Evolutionary conservation across 2,329 filamentous ascomycete genomes (phyloP), one percentile per base, ranked within the genome.

Genomic region (Fusarium goolgardi): DNA sequence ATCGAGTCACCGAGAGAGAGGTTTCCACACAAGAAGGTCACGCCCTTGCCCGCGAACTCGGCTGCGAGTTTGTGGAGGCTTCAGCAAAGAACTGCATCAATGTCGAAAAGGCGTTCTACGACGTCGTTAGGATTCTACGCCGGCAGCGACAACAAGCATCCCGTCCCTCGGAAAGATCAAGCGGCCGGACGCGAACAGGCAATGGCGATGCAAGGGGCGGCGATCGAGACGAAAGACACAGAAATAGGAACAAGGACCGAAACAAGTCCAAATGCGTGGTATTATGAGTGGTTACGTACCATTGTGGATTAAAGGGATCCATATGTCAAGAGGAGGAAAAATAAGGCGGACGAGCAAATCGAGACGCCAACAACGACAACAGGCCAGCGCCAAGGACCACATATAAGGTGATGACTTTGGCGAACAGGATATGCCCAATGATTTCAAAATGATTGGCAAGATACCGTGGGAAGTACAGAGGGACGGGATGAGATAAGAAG

Each of bases 51-150:
- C 91, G 94, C 75, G 93, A 97, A 75, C 84, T 99, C 39, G 93
- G 93, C 67, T 98, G 96, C 81, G 94, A 97, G 73, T 98, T 98
- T 74, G 94, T 97, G 73, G 95, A 98, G 80, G 94, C 95, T 3
- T 97, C 94, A 9, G 95, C 95, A 35, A 97, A 97, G 83, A 97
- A 97, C 78, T 97, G 94, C 82, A 94, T 97, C 84, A 97, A 98
- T 75, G 95, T 97, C 55, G 96, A 97, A 80, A 98, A 97, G 84
- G 95, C 94, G 32, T 98, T 99, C 77, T 98, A 97, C 81, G 96
- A 99, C 76, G 96, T 99, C 10, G 96, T 98, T 55, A 86, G 96
- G 71, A 92, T 96, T 78, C 84, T 99, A 70, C 90, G 96, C 72
- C 89, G 92, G 73, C 94, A 97, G 80, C 87, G 93, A 74, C 90